Base-by-base conservation (phyloP, 768 basidiomycete species). In the Albatrellus ellisii region DNA sequence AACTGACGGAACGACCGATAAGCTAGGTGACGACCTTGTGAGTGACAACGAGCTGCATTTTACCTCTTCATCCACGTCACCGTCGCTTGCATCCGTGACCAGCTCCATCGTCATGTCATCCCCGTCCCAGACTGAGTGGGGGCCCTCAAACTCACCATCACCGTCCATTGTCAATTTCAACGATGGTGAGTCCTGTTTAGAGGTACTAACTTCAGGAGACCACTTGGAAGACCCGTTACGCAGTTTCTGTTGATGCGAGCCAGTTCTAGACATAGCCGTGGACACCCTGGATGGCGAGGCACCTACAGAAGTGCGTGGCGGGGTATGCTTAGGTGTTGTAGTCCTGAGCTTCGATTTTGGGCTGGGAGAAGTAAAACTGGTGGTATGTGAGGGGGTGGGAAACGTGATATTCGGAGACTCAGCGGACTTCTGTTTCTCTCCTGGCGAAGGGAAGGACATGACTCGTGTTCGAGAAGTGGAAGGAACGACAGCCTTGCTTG, bases 1-100 rank as follows among this genome's bases (percentile, higher is more conserved):
- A 73, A 65, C 73, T 73, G 45, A 18, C 39, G 26, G 29, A 36
- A 17, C 28, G 15, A 21, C 32, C 17, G 10, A 22, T 27, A 12
- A 34, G 26, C 21, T 15, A 35, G 11, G 36, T 47, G 22, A 43
- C 38, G 29, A 26, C 12, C 21, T 34, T 26, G 33, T 21, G 22
- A 45, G 34, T 12, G 29, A 20, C 35, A 18, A 21, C 41, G 10
- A 18, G 41, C 41, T 11, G 24, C 3, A 24, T 46, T 54, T 33
- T 26, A 77, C 80, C 54, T 86, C 84, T 52, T 87, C 84, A 50
- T 86, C 79, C 2, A 79, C 69, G 20, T 76, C 67, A 5, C 73
- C 74, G 44, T 80, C 80, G 9, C 59, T 57, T 15, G 59, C 54
- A 26, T 67, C 58, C 20, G 79, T 87, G 38, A 80, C 55, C 73